Evolutionary conservation across 2,329 filamentous ascomycete genomes (phyloP), one percentile per base, ranked within the genome.

Genomic region (Calonectria honghensis): DNA sequence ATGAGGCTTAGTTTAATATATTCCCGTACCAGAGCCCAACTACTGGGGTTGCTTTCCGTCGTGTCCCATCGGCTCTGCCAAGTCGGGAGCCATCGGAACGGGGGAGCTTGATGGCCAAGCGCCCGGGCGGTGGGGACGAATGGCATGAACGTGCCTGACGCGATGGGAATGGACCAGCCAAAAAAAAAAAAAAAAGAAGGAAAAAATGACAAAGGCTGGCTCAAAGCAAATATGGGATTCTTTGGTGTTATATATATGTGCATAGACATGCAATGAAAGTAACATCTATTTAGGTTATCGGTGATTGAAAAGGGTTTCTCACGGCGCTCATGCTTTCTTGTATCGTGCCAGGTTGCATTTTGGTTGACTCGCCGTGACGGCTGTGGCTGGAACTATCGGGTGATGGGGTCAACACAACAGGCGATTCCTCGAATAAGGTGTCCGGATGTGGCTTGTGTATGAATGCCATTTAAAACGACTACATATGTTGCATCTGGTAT

Each of bases 61-160:
- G 32, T 70, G 35, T 65, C 54, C 57, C 57, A 39, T 37, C 35
- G n/a, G 39, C 52, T 64, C 57, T 41, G 39, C 20, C 31, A 45
- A 52, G 51, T 79, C 78, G 78, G 78, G 78, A 71, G 69, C 64
- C 78, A 54, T 74, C 78, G 78, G 78, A 79, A 77, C 68, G 31
- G 67, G 54, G 64, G 35, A 65, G 57, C 57, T 27, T 41, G 57
- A 63, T 29, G 35, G 57, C 35, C 57, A 63, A 41, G 57, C 35
- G 35, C 35, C 9, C 6, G 11, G 11, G 35, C 24, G 57, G 57
- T 41, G 57, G 57, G 57, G 35, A 63, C 32, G 18, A 41, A 39
- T 16, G 52, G 41, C 9, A 24, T 9, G 11, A 29, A 14, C 24
- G 24, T 63, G 57, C 10, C 37, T 29, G 24, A 14, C n/a, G 37